Evolutionary conservation across 108 stramenopile genomes (phyloP), one percentile per base, ranked within the genome.

Genomic region (Fistulifera pelliculosa): DNA sequence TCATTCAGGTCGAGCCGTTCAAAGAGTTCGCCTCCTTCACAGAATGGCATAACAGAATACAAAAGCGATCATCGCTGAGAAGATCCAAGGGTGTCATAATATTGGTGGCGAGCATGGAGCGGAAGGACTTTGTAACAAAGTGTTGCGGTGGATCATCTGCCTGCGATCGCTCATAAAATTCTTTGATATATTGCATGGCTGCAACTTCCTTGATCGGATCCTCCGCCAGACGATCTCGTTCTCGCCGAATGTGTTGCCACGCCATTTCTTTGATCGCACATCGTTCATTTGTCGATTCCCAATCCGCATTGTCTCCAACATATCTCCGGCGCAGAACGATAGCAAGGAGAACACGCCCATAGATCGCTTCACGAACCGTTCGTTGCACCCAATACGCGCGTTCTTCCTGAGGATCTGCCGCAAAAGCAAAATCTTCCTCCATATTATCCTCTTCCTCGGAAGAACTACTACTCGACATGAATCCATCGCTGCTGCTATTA

Each of bases 1-100:
- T 73, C 85, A 27, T 80, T 80, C 43, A 74, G 52, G 52, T 84
- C 86, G 42, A 92, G 59, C 2, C 83, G 56, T 28, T 81, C 89
- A 54, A 85, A 96, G 21, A 96, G 58, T 64, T 94, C 93, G 28
- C 95, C 95, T 16, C 88, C 83, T 23, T 76, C 58, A 52, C 91
- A 94, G 52, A 82, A 94, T 2, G 92, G 90, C 87, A 90, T 87
- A 55, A 96, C 55, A 43, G 71, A 73, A 53, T 94, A 96, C 56
- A 96, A 47, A 66, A 91, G 45, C 67, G 60, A 41, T 87, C 80
- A 56, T 96, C 95, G n/a, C 75, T 61, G 24, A 86, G 65, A 27
- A 84, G 52, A 54, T 90, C 89, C 16, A 86, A 31, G n/a, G 74
- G 73, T 68, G 79, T 82, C 89, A 90, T 82, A 19, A 87, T 66